Evolutionary conservation across 2,329 filamentous ascomycete species (phyloP), one percentile per base, ranked within the genome.

Genomic region (Aspergillus sp.): DNA sequence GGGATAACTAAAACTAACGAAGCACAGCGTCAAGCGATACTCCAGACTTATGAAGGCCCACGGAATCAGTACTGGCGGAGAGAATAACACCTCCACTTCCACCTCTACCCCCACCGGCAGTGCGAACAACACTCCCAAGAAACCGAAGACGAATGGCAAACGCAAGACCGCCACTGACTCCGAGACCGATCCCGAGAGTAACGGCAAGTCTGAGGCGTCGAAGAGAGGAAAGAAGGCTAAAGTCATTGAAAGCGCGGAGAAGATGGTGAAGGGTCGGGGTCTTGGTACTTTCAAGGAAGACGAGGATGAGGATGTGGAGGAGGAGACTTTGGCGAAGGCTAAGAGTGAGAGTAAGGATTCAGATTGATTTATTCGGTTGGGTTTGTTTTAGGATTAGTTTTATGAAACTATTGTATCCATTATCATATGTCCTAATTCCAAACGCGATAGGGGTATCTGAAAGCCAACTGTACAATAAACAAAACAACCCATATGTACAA

Each of bases 21-120:
- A 15, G n/a, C 4, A 39, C 58, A 86, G 84, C 1, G 78, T 82
- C 53, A 86, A 86, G 67, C 73, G 83, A 56, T 86, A 84, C 58
- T 81, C 84, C 64, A 78, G 83, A 27, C 74, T 87, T 60, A 72
- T 84, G 67, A 83, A 83, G 61, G 68, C 76, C 7, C 72, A 83
- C 53, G 74, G 73, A 22, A 77, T 83, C 48, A 53, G 53, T 39
- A 56, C 61, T 6, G 38, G 46, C 7, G 37, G 38, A n/a, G 50
- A 44, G 15, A 43, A 27, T 10, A 30, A 13, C 44, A 41, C 23
- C 46, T 44, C 55, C 44, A 60, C 58, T 43, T 57, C 54, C 41
- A 58, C 53, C 27, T 49, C 48, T 9, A 50, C 55, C 49, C 46
- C 15, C 49, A 27, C n/a, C 17, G n/a, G 17, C 22, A 39, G 20